Base-by-base conservation (phyloP, 331 rosid genomes). In the Erythrophleum ivorense region DNA sequence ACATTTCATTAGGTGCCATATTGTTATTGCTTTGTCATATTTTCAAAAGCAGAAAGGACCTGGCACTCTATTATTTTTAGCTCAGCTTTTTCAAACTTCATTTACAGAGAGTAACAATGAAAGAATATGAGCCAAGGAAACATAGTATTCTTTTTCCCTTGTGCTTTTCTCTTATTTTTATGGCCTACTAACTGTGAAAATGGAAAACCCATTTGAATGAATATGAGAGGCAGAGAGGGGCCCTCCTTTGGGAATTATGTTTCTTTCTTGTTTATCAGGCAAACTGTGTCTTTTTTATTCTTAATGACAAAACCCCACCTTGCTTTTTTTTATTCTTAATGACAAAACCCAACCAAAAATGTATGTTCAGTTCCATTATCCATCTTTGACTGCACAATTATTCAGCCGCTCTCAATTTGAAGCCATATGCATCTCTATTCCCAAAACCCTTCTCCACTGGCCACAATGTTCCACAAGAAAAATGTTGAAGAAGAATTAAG, bases 151-250 rank as follows among this genome's bases (percentile, higher is more conserved):
- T 43, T 78, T 71, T 75, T 70, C 76, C 29, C 29, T 24, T 53
- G 4, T 16, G 62, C 70, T 71, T 85, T 88, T 81, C 84, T 75
- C 89, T 88, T 81, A 89, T 88, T 88, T 88, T 88, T 9, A 83
- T 85, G 87, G 78, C 84, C 48, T 80, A 72, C 71, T 75, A 54
- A 54, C 48, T 43, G 1, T 5, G 48, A 6, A 43, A 43, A 7
- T 43, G 48, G 5, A 43, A 43, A 1, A 43, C 9, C 9, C 60
- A 73, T 88, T 88, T 88, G 87, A 88, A 85, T 68, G 80, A 85
- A 79, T 21, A 60, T 68, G 48, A 7, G 9, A 43, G 48, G 5
- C 70, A 66, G 29, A 10, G 67, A 48, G 41, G 84, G 83, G 81
- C 13, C 74, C 49, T 31, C 9, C 34, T 4, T 41, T 76, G 14